A percentile compares a stretch with the other conserved stretches of the same genome.
Conservation (phyloP, 805 yeast species). For the Grigorovia humatica region DNA sequence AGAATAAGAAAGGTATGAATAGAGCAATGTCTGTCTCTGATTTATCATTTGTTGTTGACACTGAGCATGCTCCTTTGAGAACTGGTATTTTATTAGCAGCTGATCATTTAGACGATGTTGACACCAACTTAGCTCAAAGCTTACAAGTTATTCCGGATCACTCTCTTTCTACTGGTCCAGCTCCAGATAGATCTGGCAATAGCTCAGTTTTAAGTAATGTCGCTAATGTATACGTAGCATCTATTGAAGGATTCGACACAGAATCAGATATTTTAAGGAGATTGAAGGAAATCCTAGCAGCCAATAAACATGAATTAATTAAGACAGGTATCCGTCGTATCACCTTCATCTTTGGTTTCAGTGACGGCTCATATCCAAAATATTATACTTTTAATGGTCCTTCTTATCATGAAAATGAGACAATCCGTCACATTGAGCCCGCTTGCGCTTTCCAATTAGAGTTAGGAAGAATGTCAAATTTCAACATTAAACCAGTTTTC, state of each 20-base stretch:
- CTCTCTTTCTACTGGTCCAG: slow-evolving; percentile 34
- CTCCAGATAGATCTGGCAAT: slow-evolving; percentile 37
- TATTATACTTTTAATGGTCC: slow-evolving; percentile 94
- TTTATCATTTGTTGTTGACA: slow-evolving; percentile 73
- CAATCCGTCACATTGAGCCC: slow-evolving; percentile 96
- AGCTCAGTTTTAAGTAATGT: slow-evolving; percentile 55
- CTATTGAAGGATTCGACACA: slow-evolving; percentile 59
- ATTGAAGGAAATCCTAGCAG: slow-evolving; percentile 55
- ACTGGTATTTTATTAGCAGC: slow-evolving; percentile 78
- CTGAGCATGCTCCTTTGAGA: slow-evolving; percentile 57
- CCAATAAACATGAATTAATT: slow-evolving; percentile 57
- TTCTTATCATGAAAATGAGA: slow-evolving; percentile 73
- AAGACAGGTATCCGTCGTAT: slow-evolving; percentile 80
- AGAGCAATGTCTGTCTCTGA: slow-evolving; percentile 92
- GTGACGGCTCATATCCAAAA: slow-evolving; percentile 82
- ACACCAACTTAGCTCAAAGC: slow-evolving; percentile 68
- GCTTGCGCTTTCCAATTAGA: slow-evolving; percentile 97
- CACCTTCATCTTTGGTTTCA: slow-evolving; percentile 79
- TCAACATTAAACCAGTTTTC: slow-evolving; percentile 87
- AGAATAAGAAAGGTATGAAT: slow-evolving; percentile 45
- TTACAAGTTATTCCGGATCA: slow-evolving; percentile 56
- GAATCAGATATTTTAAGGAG: slow-evolving; percentile 60
- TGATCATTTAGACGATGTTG: slow-evolving; percentile 79
- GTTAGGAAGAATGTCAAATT: slow-evolving; percentile 86
- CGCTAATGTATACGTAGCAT: slow-evolving; percentile 67